phyloP scores from a whole-genome alignment of 2,329 filamentous ascomycete genomes.

The Penicillium sp. region DNA sequence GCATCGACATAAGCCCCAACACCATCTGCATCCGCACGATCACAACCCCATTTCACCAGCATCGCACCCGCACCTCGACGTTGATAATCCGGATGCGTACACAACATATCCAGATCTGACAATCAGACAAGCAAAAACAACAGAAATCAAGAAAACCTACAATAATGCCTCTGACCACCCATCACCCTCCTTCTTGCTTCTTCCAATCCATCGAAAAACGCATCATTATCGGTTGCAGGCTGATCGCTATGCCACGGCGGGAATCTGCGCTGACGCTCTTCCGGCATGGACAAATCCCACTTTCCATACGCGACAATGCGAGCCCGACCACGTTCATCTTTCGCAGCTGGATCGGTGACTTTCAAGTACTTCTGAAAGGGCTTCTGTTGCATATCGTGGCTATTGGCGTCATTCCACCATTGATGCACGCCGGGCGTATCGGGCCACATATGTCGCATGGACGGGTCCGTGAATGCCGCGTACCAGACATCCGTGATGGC shows the following conservation, averaged over 20 bases:
- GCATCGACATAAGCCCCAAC: constrained; percentile 39
- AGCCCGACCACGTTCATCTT: constrained; percentile 7
- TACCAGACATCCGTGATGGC: constrained; percentile 24
- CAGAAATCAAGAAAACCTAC: constrained; percentile 10
- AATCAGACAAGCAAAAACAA: too few relatives aligned
- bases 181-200: constrained; percentile 19
- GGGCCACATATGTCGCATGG: constrained; percentile 20
- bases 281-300: constrained; percentile 24
- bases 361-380: constrained; percentile 26
- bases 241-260: constrained; percentile 26
- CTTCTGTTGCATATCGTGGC: constrained; percentile 21
- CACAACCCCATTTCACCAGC: constrained; percentile 37
- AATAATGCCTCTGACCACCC: constrained; percentile 24
- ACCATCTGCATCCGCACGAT: constrained; percentile 33
- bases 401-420: constrained; percentile 23
- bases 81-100: constrained; percentile 42
- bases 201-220: constrained; percentile 20
- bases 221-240: constrained; percentile 12
- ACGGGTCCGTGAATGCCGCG: constrained; percentile 20
- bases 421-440: constrained; percentile 25
- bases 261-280: constrained; percentile 25
- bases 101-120: constrained; percentile 36
- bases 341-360: constrained; percentile 18
- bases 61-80: constrained; percentile 38
- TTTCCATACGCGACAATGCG: constrained; percentile 27